phyloP scores from a whole-genome alignment of 768 basidiomycete genomes.

The Neoboletus subvelutipes region DNA sequence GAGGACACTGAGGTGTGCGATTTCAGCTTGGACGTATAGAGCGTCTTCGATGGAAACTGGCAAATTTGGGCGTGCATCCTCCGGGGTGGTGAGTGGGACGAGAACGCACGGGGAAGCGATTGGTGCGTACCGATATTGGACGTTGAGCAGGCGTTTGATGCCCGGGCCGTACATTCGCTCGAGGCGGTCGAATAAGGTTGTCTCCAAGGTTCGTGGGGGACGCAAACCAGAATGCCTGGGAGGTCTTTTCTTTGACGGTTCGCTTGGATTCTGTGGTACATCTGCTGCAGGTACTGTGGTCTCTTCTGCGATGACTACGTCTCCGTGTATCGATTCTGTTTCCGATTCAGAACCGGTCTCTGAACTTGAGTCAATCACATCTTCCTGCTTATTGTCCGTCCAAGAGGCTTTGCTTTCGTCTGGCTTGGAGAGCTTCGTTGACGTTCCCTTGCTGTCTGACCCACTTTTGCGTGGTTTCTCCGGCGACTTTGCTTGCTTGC shows the following conservation, averaged over 20 bases:
- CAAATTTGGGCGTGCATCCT: conserved; percentile 92
- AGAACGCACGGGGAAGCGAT: neutral
- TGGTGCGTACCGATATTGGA: conserved; percentile 77
- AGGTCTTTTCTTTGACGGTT: conserved; percentile 11
- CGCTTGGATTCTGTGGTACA: neutral
- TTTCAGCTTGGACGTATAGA: conserved; percentile 70
- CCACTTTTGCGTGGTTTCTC: neutral
- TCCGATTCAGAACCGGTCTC: conserved; percentile 16
- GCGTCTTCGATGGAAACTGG: conserved; percentile 76
- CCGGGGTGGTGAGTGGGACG: neutral
- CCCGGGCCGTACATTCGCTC: conserved; percentile 82
- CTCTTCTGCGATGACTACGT: conserved; percentile 24
- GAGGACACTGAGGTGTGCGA: conserved; percentile 70
- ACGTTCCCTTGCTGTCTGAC: neutral
- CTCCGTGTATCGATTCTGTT: conserved; percentile 19
- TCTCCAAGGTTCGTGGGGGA: conserved; percentile 75
- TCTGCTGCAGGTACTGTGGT: neutral
- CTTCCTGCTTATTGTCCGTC: conserved; percentile 1
- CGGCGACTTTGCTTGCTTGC: neutral
- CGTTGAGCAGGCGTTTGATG: conserved; percentile 83
- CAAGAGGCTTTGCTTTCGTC: neutral
- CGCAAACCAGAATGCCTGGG: conserved; percentile 33
- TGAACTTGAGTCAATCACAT: conserved; percentile 5
- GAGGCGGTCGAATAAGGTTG: conserved; percentile 89
- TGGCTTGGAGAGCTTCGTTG: neutral